These are phyloP conservation scores for Arabidopsis suecica DNA, from an alignment of 345 rosid species.

Conservation along the genomic window DNA sequence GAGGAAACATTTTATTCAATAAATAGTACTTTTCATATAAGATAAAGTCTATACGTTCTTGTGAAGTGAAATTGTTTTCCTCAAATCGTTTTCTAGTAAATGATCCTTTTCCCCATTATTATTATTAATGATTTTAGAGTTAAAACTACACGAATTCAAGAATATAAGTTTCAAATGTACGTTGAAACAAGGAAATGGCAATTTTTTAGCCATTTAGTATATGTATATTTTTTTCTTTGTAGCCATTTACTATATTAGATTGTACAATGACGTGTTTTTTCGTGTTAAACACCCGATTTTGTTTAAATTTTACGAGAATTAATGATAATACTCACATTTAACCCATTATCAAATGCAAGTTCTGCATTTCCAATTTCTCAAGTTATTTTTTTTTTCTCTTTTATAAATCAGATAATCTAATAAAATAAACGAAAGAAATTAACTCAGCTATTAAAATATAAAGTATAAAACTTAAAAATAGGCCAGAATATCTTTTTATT, in stretches of 20 bases:
- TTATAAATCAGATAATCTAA: background rate
- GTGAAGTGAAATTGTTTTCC: background rate
- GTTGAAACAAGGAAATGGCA: too few relatives aligned
- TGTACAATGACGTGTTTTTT: background rate
- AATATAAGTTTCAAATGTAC: too few relatives aligned
- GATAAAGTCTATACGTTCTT: background rate
- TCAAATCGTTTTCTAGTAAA: background rate
- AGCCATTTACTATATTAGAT: too few relatives aligned
- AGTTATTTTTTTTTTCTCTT: background rate
- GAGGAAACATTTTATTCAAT: background rate
- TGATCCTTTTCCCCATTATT: background rate
- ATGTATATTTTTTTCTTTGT: too few relatives aligned
- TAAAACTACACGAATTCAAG: background rate
- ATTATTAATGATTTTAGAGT: background rate
- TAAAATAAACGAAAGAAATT: background rate
- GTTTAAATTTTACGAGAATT: too few relatives aligned
- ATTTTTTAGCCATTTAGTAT: too few relatives aligned
- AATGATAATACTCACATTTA: background rate
- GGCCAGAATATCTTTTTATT: constrained; percentile 10
- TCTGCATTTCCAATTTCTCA: background rate
- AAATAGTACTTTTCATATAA: background rate
- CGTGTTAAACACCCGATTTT: too few relatives aligned
- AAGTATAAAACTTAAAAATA: background rate
- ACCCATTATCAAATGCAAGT: background rate
- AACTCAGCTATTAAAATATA: background rate